phyloP scores from a whole-genome alignment of 306 rosid genomes.

The Mucuna pruriens region DNA sequence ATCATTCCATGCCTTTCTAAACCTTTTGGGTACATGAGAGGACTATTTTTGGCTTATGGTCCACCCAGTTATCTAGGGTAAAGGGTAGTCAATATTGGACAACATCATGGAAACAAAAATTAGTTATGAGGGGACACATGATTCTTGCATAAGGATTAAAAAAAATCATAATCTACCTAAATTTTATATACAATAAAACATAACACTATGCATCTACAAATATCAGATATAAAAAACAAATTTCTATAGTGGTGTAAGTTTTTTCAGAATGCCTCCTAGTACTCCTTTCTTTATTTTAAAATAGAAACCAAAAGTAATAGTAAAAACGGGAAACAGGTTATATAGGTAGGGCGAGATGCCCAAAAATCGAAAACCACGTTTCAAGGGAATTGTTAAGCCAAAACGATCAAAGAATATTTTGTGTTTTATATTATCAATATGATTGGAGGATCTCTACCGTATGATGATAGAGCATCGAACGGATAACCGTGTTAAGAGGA shows the following conservation, averaged over 20 bases:
- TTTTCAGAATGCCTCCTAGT: conserved; percentile 7
- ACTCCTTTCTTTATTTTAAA: neutral
- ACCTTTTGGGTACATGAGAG: conserved; percentile 7
- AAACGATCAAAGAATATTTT: conserved; percentile 27
- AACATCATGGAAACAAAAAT: neutral
- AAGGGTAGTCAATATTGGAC: neutral
- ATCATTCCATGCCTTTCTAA: neutral
- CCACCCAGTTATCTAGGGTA: neutral
- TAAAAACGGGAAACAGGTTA: conserved; percentile 36
- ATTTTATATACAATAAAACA: neutral
- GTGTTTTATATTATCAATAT: neutral
- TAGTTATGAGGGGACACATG: neutral
- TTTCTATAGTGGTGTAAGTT: neutral
- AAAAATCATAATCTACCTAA: neutral
- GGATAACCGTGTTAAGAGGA: neutral
- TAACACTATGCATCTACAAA: neutral
- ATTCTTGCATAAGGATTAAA: no score
- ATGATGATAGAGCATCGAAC: neutral
- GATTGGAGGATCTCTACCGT: neutral
- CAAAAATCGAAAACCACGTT: conserved; percentile 40
- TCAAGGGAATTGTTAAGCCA: conserved; percentile 23
- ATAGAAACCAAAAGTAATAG: neutral
- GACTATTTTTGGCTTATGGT: conserved; percentile 10
- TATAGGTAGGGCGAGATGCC: neutral
- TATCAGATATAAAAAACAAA: neutral